Percentiles rank a stretch among this genome's conserved stretches.
Evolutionary conservation across 2,329 filamentous ascomycete genomes (phyloP).

Genomic region (Keithomyces neogunnii): DNA sequence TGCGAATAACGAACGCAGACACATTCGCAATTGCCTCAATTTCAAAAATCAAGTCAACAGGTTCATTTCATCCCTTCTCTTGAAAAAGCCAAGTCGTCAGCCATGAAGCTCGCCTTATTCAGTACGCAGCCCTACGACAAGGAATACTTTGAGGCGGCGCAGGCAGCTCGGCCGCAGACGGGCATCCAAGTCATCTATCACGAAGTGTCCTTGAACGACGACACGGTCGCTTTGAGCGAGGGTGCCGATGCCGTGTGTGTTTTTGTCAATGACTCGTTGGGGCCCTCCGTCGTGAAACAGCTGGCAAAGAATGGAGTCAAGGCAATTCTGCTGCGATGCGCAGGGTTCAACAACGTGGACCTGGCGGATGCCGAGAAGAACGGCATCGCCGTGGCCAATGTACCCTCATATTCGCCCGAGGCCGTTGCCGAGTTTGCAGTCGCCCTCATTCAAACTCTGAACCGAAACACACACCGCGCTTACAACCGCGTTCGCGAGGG

Average conservation of each 20-base stretch:
- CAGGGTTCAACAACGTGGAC: constrained; percentile 61
- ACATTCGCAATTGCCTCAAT: too few relatives aligned
- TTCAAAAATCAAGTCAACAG: too few relatives aligned
- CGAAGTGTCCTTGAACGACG: constrained; percentile 44
- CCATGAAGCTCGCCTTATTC: constrained; percentile 54
- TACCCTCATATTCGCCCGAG: constrained; percentile 61
- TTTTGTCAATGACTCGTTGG: constrained; percentile 58
- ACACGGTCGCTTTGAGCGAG: constrained; percentile 46
- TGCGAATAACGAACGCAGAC: too few relatives aligned
- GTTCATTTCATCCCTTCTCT: neutral
- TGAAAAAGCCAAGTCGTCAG: neutral
- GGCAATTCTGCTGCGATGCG: constrained; percentile 57
- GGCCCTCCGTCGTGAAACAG: constrained; percentile 38
- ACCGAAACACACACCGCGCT: constrained; percentile 58
- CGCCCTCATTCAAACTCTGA: constrained; percentile 58
- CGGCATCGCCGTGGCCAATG: constrained; percentile 54
- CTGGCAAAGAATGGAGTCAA: constrained; percentile 43
- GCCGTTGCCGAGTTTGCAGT: constrained; percentile 63
- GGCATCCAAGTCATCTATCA: constrained; percentile 45
- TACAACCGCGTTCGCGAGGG: constrained; percentile 61
- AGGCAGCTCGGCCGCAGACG: constrained; percentile 18
- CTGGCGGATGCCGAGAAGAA: constrained; percentile 44
- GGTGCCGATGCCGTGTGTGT: constrained; percentile 52
- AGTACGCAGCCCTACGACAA: constrained; percentile 57
- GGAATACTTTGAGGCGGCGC: constrained; percentile 39